Evolutionary conservation across 306 rosid species (phyloP).

Genomic region (Castanopsis chinensis): DNA sequence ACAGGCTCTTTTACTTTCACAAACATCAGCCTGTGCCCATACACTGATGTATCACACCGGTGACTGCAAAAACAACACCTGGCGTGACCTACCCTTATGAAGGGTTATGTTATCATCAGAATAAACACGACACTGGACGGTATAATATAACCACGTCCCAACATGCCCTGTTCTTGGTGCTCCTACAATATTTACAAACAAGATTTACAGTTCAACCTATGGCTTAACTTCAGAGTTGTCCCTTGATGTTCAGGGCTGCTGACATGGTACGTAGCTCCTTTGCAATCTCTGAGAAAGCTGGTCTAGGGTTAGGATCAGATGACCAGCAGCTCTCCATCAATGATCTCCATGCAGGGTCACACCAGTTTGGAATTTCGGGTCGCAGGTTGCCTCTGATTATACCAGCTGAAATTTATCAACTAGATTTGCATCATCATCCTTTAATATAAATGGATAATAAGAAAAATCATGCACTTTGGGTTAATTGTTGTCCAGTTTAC

Average conservation of each 20-base stretch:
- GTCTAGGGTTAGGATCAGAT: constrained; percentile 25
- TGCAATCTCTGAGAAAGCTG: constrained; percentile 33
- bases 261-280: constrained; percentile 31
- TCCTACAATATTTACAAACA: constrained; percentile 17
- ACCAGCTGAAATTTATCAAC: constrained; percentile 21
- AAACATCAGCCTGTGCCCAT: neutral
- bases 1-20: neutral
- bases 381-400: constrained; percentile 21
- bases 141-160: constrained; percentile 5
- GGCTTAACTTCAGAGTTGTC: neutral
- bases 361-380: constrained; percentile 41
- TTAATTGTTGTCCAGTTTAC: neutral
- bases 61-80: constrained; percentile 5
- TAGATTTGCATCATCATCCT: neutral
- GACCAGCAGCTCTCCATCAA: constrained; percentile 40
- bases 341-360: constrained; percentile 35
- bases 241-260: constrained; percentile 26
- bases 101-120: neutral
- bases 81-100: neutral
- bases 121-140: constrained; percentile 3
- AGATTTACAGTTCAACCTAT: neutral
- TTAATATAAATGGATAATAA: neutral
- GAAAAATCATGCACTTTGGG: neutral
- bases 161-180: constrained; percentile 2
- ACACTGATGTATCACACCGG: neutral